Evolutionary conservation across 2,329 filamentous ascomycete species (phyloP).

Genomic region (Emergomyces orientalis): DNA sequence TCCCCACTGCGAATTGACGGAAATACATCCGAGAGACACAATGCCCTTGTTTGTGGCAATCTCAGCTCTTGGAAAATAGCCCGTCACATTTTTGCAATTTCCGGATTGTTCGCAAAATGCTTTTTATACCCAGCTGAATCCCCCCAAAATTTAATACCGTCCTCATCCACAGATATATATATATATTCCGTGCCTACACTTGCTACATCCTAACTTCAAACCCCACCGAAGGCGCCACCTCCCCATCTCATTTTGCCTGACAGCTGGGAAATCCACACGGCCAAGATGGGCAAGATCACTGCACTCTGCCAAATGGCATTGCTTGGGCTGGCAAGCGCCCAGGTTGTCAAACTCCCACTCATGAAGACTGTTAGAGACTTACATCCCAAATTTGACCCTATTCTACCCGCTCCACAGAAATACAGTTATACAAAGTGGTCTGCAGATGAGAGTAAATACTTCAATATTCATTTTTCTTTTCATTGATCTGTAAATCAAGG

Average conservation of each 20-base stretch:
- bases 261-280: not conserved
- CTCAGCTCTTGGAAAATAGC: not conserved
- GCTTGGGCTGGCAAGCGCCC: not conserved
- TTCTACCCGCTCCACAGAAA: not conserved
- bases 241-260: not conserved
- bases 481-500: not conserved
- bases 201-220: not conserved
- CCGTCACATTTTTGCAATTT: not conserved
- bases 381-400: not conserved
- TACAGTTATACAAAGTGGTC: not conserved
- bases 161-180: not conserved
- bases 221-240: not conserved
- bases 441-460: not conserved
- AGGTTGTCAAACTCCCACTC: not conserved
- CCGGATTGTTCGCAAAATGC: not conserved
- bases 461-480: not conserved
- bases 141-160: not conserved
- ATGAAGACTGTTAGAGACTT: not conserved
- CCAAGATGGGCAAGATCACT: not conserved
- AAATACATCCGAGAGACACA: not conserved
- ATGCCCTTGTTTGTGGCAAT: not conserved
- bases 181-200: too few relatives aligned
- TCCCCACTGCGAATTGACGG: not conserved
- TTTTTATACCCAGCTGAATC: not conserved
- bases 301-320: not conserved